Percentiles rank a stretch among this genome's conserved stretches.
Conservation (phyloP, 1,139 yeast genomes). For the Candida glucosophila region DNA sequence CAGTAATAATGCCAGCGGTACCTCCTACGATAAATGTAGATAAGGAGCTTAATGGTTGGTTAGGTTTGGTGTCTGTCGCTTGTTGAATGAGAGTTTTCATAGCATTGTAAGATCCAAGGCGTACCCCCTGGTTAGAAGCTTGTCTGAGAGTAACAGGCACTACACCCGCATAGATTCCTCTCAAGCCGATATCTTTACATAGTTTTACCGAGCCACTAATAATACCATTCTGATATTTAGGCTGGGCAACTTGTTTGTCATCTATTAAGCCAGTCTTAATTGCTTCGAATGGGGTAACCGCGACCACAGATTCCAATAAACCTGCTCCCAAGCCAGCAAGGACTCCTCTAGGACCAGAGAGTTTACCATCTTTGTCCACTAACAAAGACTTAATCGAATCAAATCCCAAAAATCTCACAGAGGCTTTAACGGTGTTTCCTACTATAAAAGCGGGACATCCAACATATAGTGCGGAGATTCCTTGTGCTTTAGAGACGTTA, state of each 20-base stretch:
- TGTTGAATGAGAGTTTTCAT: slow-evolving; percentile 78
- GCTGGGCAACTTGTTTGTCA: slow-evolving; percentile 69
- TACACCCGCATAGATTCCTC: slow-evolving; percentile 81
- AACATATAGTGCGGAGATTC: slow-evolving; percentile 72
- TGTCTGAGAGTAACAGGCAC: slow-evolving; percentile 92
- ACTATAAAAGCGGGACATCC: slow-evolving; percentile 98
- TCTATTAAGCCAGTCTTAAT: slow-evolving; percentile 93
- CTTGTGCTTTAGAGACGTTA: slow-evolving; percentile 68
- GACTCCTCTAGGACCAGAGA: slow-evolving; percentile 86
- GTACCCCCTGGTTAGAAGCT: slow-evolving; percentile 90
- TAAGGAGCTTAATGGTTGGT: slow-evolving; percentile 67
- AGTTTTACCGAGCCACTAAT: slow-evolving; percentile 55
- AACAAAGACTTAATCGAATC: slow-evolving; percentile 74
- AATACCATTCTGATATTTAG: slow-evolving; percentile 68
- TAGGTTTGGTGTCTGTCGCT: slow-evolving; percentile 53
- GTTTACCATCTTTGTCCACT: slow-evolving; percentile 76
- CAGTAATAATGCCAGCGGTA: slow-evolving; percentile 87
- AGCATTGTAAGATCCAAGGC: slow-evolving; percentile 87
- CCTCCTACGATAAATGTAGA: slow-evolving; percentile 89
- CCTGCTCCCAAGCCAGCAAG: slow-evolving; percentile 97
- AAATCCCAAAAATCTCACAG: slow-evolving; percentile 86
- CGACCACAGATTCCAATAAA: slow-evolving; percentile 78
- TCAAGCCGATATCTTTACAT: slow-evolving; percentile 68
- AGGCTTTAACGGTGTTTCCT: slow-evolving; percentile 94
- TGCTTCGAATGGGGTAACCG: slow-evolving; percentile 96